phyloP scores from a whole-genome alignment of 2,329 filamentous ascomycete genomes.

The Pestalotiopsis sp. region DNA sequence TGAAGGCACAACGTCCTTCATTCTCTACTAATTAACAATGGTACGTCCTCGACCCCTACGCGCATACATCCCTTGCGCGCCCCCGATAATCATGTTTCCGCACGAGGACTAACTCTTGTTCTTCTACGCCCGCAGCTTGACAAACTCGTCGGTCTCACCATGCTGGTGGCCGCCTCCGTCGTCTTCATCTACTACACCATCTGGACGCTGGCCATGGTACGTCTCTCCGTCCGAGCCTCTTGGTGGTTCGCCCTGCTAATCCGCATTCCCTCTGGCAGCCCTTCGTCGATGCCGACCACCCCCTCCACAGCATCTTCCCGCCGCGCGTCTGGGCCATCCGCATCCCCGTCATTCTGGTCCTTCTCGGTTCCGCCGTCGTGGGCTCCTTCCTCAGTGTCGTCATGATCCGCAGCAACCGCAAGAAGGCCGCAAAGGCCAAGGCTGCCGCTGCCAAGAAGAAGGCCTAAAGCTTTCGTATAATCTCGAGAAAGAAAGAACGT shows the following conservation, averaged over 20 bases:
- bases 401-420: slow-evolving; percentile 98
- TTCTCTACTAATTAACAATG: slow-evolving; percentile 27
- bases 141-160: slow-evolving; percentile 73
- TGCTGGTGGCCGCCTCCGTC: slow-evolving; percentile 66
- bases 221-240: slow-evolving; percentile 21
- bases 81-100: neutral
- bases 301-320: slow-evolving; percentile 92
- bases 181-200: slow-evolving; percentile 87
- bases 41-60: slow-evolving; percentile 18
- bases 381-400: slow-evolving; percentile 95
- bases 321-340: slow-evolving; percentile 98
- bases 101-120: neutral
- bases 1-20: neutral
- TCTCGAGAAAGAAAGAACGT: neutral
- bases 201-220: slow-evolving; percentile 97
- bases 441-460: slow-evolving; percentile 81
- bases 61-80: neutral
- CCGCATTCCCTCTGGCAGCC: slow-evolving; percentile 58
- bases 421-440: slow-evolving; percentile 94
- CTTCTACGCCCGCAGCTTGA: slow-evolving; percentile 78
- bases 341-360: slow-evolving; percentile 93
- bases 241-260: slow-evolving; percentile 6
- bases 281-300: slow-evolving; percentile 94
- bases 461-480: slow-evolving; percentile 51
- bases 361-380: slow-evolving; percentile 89